Evolutionary conservation across 768 basidiomycete genomes (phyloP).

Genomic region (Termitomyces sp.): DNA sequence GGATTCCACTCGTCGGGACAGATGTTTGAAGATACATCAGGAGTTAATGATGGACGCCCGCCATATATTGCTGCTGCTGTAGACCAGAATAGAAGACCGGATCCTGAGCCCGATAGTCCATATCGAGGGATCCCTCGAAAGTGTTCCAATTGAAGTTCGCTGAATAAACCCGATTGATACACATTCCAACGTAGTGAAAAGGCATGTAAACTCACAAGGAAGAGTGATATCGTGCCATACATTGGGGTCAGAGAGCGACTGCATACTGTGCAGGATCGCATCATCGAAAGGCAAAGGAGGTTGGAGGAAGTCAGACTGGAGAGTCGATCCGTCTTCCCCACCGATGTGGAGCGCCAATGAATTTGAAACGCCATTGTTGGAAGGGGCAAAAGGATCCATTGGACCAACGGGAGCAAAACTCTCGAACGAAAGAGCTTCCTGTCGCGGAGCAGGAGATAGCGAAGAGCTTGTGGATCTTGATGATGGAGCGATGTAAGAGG

Average conservation of each 20-base stretch:
- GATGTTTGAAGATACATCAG: background rate
- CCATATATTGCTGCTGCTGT: slow-evolving; percentile 20
- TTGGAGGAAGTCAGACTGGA: slow-evolving; percentile 41
- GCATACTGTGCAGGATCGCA: slow-evolving; percentile 57
- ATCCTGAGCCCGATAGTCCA: slow-evolving; percentile 21
- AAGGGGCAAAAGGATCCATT: slow-evolving; percentile 34
- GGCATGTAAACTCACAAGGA: slow-evolving; percentile 37
- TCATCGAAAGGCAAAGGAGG: slow-evolving; percentile 53
- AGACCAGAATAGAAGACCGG: slow-evolving; percentile 17
- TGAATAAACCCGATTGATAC: background rate
- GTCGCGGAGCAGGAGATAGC: slow-evolving; percentile 41
- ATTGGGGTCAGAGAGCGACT: slow-evolving; percentile 47
- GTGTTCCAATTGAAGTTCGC: slow-evolving; percentile 35
- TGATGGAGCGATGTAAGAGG: slow-evolving; percentile 18
- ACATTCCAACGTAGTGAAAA: background rate
- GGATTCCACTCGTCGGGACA: background rate
- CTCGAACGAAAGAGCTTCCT: slow-evolving; percentile 41
- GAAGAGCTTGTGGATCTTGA: slow-evolving; percentile 38
- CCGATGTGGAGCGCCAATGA: slow-evolving; percentile 13
- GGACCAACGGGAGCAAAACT: slow-evolving; percentile 37
- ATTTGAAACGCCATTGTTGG: slow-evolving; percentile 11
- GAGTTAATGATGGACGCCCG: slow-evolving; percentile 17
- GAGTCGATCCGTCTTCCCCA: slow-evolving; percentile 16
- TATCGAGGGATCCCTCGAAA: slow-evolving; percentile 34
- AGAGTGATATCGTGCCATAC: slow-evolving; percentile 51